Evolutionary conservation across 306 rosid genomes (phyloP).

Genomic region (Cucurbita argyrosperma): DNA sequence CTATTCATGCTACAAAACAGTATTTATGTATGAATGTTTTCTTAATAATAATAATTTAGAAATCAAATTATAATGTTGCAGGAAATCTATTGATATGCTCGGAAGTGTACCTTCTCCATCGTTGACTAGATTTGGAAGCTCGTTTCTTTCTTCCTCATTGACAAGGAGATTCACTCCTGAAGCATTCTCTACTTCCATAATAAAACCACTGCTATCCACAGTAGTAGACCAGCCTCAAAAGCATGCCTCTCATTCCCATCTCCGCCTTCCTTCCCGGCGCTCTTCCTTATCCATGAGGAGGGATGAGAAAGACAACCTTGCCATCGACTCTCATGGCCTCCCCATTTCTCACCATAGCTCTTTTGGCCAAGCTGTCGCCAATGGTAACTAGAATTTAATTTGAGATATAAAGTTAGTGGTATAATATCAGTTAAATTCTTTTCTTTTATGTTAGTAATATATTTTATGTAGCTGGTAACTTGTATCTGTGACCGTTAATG

Average conservation of each 20-base stretch:
- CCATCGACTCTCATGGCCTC: conserved; percentile 49
- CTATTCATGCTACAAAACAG: too few relatives aligned
- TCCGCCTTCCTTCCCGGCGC: conserved; percentile 35
- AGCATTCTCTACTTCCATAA: conserved; percentile 29
- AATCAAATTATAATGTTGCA: conserved; percentile 11
- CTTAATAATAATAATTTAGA: too few relatives aligned
- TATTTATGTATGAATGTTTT: too few relatives aligned
- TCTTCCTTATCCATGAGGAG: conserved; percentile 20
- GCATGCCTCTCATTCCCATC: conserved; percentile 42
- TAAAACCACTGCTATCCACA: conserved; percentile 44
- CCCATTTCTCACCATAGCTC: conserved; percentile 61
- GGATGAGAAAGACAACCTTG: conserved; percentile 32
- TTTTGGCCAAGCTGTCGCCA: conserved; percentile 59
- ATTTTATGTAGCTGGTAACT: too few relatives aligned
- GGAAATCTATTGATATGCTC: conserved; percentile 91
- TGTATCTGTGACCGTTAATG: too few relatives aligned
- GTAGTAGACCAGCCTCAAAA: conserved; percentile 32
- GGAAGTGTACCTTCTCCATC: conserved; percentile 83
- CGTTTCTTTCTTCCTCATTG: conserved; percentile 72
- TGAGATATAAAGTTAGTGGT: too few relatives aligned
- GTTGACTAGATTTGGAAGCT: conserved; percentile 72
- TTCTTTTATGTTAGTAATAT: too few relatives aligned
- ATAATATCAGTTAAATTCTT: too few relatives aligned
- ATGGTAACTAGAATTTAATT: conserved; percentile 28
- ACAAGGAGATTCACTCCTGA: conserved; percentile 97